A percentile compares a stretch with the other conserved stretches of the same genome.
These are phyloP conservation scores for Pichia sp. DNA, from an alignment of 1,139 yeast genomes.

Conservation along the genomic window DNA sequence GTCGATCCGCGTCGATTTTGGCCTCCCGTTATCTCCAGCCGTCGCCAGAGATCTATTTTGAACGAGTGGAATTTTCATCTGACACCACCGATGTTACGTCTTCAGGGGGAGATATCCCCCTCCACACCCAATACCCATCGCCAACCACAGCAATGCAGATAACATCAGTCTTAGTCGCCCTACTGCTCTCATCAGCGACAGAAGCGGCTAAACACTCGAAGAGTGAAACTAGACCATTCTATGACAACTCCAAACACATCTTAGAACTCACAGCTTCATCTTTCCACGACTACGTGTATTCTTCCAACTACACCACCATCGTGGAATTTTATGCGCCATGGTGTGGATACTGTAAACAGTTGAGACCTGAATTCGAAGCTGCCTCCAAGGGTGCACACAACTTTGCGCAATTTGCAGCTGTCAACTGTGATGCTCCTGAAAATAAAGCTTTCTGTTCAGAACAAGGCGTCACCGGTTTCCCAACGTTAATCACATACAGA, in stretches of 20 bases:
- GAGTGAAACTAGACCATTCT: constrained; percentile 18
- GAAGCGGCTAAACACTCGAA: constrained; percentile 4
- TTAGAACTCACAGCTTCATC: constrained; percentile 33
- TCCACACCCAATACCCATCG: too few species aligned
- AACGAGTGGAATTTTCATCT: too few species aligned
- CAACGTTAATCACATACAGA: constrained; percentile 76
- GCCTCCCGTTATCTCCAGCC: too few species aligned
- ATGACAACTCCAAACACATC: constrained; percentile 25
- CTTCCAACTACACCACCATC: constrained; percentile 73
- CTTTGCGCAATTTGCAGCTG: constrained; percentile 74
- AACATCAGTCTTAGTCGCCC: too few species aligned
- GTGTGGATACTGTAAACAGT: constrained; percentile 80
- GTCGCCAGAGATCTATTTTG: too few species aligned
- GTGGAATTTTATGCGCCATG: constrained; percentile 98
- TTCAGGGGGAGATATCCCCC: too few species aligned
- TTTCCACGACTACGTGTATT: constrained; percentile 64
- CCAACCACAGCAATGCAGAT: too few species aligned
- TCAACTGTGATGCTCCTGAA: constrained; percentile 72
- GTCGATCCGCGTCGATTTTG: constrained; percentile 5
- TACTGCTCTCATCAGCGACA: not conserved
- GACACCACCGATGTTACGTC: too few species aligned
- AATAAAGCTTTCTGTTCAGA: constrained; percentile 72
- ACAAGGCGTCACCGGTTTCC: constrained; percentile 71
- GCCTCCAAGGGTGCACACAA: constrained; percentile 63
- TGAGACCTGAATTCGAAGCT: constrained; percentile 56